Base-by-base conservation (phyloP, 805 yeast genomes). In the Candida sonorensis region DNA sequence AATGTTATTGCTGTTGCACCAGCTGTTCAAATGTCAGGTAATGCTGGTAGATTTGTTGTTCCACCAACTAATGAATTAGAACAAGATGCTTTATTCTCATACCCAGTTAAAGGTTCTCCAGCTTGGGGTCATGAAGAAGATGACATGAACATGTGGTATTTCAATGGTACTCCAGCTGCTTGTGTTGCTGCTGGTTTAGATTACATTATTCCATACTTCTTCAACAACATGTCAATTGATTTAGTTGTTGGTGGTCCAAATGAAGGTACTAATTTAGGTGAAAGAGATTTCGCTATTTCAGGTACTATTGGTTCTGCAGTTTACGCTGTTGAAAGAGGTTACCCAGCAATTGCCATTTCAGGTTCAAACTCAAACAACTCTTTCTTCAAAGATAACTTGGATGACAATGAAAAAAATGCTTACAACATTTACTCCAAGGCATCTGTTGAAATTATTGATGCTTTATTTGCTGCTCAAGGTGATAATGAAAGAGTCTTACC, bases 91-190 rank as follows among this genome's bases (percentile, higher is more conserved):
- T 69, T 65, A 36, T 73, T 72, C 42, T 50, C 48, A 23, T 69
- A 69, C 50, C 67, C 64, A 37, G 59, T 61, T 38, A 53, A 49
- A 1, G 79, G 77, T 23, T 60, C 62, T 17, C 73, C 75, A 39
- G 62, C 75, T 17, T 73, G 77, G 77, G 77, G 75, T 29, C 68
- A 67, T 37, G 77, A 72, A 40, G 53, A 27, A 10, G 30, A 31
- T 29, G 69, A 67, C 45, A 36, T 44, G 32, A 60, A 66, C 38
- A 52, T 66, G 40, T 71, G 77, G 76, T 71, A 71, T 51, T 68
- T 71, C 58, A 67, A 69, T 42, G 76, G 73, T 39, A 67, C 76
- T 12, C 77, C 77, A 37, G 71, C 75, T 27, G 61, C 72, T 10
- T 66, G 66, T 48, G 71, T 69, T 27, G 62, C 70, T 4, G 63